A percentile compares a stretch with the other conserved stretches of the same genome.
Evolutionary conservation across 371 early-diverging fungal species (phyloP).

Genomic region (Mortierella sp.): DNA sequence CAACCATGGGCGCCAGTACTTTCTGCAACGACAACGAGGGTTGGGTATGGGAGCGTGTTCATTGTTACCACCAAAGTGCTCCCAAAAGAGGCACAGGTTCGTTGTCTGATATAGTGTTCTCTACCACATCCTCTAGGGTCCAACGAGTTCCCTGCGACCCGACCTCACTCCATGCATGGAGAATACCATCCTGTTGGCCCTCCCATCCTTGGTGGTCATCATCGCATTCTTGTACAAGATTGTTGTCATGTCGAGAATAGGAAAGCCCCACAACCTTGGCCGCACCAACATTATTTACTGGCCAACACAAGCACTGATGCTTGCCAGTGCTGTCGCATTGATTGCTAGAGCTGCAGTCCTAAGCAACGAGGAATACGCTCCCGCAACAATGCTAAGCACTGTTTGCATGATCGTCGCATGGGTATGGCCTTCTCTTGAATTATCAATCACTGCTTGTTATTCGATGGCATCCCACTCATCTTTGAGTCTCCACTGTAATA

Average conservation of each 20-base stretch:
- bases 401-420: constrained; percentile 39
- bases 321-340: constrained; percentile 34
- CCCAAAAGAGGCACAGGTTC: too few species aligned
- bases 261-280: constrained; percentile 48
- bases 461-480: neutral
- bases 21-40: constrained; percentile 32
- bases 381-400: constrained; percentile 48
- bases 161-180: constrained; percentile 50
- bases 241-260: constrained; percentile 24
- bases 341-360: constrained; percentile 45
- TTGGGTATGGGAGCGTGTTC: constrained; percentile 13
- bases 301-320: constrained; percentile 46
- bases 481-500: neutral
- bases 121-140: constrained; percentile 27
- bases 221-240: constrained; percentile 13
- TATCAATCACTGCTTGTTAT: too few species aligned
- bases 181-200: constrained; percentile 40
- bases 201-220: constrained; percentile 32
- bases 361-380: constrained; percentile 23
- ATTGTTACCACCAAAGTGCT: too few species aligned
- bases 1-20: constrained; percentile 20
- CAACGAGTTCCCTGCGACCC: constrained; percentile 22
- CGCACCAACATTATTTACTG: constrained; percentile 53
- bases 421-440: too few species aligned
- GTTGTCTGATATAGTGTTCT: neutral